A percentile compares a stretch with the other conserved stretches of the same genome.
Evolutionary conservation across 768 basidiomycete genomes (phyloP).

Genomic region (Agaricus sinodeliciosus): DNA sequence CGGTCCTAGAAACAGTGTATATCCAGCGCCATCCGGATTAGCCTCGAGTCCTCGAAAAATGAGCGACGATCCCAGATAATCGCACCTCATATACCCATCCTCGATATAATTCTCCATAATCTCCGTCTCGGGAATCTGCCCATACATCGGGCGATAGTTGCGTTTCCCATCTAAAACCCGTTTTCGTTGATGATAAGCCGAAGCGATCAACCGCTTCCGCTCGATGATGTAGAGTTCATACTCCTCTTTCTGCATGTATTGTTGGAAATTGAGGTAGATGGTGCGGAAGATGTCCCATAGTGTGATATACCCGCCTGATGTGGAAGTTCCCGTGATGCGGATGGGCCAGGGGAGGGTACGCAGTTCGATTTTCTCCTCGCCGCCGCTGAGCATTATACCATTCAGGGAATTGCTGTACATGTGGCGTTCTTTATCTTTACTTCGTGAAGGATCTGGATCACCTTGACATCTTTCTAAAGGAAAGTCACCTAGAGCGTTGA

Average conservation of each 20-base stretch:
- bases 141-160: neutral
- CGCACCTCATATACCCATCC: conserved; percentile 4
- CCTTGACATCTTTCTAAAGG: conserved; percentile 6
- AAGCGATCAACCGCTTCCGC: neutral
- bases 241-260: neutral
- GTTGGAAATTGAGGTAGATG: conserved; percentile 1
- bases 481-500: conserved; percentile 7
- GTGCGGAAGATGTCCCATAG: neutral
- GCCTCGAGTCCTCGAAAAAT: conserved; percentile 3
- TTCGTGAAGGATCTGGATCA: conserved; percentile 5
- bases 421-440: neutral
- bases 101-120: neutral
- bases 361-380: neutral
- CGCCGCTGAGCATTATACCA: neutral
- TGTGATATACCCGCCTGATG: neutral
- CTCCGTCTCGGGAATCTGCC: neutral
- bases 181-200: neutral
- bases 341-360: conserved; percentile 6
- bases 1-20: conserved; percentile 3
- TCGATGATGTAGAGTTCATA: neutral
- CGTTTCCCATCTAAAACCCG: neutral
- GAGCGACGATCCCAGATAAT: conserved; percentile 6
- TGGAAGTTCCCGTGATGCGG: neutral
- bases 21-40: neutral
- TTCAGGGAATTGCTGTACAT: too few relatives aligned